Evolutionary conservation across 805 yeast species (phyloP).

Genomic region (Wickerhamomyces kurtzmanii): DNA sequence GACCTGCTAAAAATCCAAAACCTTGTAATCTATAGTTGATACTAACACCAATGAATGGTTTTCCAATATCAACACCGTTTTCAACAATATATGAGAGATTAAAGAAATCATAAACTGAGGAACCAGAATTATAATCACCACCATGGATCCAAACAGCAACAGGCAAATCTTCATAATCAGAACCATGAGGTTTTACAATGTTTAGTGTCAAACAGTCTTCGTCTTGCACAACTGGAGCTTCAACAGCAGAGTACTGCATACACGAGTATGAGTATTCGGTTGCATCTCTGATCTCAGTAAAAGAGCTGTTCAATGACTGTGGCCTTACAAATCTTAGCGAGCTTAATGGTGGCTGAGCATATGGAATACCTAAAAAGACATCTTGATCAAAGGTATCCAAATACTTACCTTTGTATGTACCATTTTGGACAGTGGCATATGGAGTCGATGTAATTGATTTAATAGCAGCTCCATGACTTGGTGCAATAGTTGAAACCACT

Average conservation of each 20-base stretch:
- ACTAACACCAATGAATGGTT: slow-evolving; percentile 21
- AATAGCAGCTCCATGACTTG: too few species aligned
- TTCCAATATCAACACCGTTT: slow-evolving; percentile 9
- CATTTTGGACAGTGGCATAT: slow-evolving; percentile 3
- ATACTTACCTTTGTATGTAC: slow-evolving; percentile 7
- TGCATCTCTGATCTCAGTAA: slow-evolving; percentile 8
- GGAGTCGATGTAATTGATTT: too few species aligned
- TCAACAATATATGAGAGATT: slow-evolving; percentile 10
- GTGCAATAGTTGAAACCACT: too few species aligned
- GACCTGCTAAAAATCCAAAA: slow-evolving; percentile 22
- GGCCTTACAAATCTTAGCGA: slow-evolving; percentile 16
- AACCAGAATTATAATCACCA: slow-evolving; percentile 21
- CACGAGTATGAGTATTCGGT: slow-evolving; percentile 17
- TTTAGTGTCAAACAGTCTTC: slow-evolving; percentile 22
- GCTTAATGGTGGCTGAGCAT: slow-evolving; percentile 19
- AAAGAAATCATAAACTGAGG: slow-evolving; percentile 8
- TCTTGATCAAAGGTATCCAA: slow-evolving; percentile 8
- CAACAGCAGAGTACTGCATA: slow-evolving; percentile 5
- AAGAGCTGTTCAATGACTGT: slow-evolving; percentile 8
- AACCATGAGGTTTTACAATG: slow-evolving; percentile 14
- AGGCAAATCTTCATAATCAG: slow-evolving; percentile 13
- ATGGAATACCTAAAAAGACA: slow-evolving; percentile 16
- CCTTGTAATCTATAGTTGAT: slow-evolving; percentile 27
- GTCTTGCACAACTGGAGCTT: slow-evolving; percentile 6
- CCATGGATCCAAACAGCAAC: slow-evolving; percentile 26